Percentiles rank a stretch among this genome's conserved stretches.
These are phyloP conservation scores for Dactylellina cionopaga DNA, from an alignment of 2,329 filamentous ascomycete species.

Conservation along the genomic window DNA sequence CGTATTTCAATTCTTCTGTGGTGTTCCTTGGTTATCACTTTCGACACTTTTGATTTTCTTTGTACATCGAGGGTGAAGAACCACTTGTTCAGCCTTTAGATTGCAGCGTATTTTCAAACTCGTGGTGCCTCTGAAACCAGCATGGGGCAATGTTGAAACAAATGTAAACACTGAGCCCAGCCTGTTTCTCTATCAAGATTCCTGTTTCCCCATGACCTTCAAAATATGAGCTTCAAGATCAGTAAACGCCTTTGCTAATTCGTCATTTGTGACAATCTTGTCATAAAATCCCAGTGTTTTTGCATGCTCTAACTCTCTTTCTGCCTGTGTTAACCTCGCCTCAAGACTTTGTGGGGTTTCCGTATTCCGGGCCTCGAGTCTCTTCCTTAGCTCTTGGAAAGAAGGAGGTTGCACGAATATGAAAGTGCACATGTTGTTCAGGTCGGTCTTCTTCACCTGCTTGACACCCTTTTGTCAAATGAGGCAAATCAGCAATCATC, in stretches of 20 bases:
- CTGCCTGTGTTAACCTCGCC: constrained; percentile 76
- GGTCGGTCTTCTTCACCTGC: constrained; percentile 81
- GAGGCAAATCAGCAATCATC: constrained; percentile 59
- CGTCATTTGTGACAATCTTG: constrained; percentile 73
- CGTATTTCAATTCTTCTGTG: constrained; percentile 57
- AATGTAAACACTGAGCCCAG: too few relatives aligned
- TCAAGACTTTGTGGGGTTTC: constrained; percentile 77
- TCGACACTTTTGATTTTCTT: neutral
- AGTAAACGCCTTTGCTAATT: constrained; percentile 68
- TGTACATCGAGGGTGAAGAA: neutral
- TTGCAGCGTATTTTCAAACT: too few relatives aligned
- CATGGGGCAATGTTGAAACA: too few relatives aligned
- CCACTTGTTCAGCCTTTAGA: too few relatives aligned
- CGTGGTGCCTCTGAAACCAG: too few relatives aligned
- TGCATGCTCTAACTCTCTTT: constrained; percentile 77
- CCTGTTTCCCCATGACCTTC: neutral
- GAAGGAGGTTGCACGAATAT: constrained; percentile 86
- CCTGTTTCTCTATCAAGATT: too few relatives aligned
- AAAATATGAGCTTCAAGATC: constrained; percentile 67
- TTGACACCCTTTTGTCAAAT: constrained; percentile 73
- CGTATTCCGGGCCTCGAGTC: constrained; percentile 79
- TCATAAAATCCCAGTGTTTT: constrained; percentile 74
- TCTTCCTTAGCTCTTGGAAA: constrained; percentile 76
- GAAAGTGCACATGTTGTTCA: constrained; percentile 74
- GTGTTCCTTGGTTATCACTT: constrained; percentile 57